phyloP scores from a whole-genome alignment of 805 yeast genomes.

The Candida verbasci region DNA sequence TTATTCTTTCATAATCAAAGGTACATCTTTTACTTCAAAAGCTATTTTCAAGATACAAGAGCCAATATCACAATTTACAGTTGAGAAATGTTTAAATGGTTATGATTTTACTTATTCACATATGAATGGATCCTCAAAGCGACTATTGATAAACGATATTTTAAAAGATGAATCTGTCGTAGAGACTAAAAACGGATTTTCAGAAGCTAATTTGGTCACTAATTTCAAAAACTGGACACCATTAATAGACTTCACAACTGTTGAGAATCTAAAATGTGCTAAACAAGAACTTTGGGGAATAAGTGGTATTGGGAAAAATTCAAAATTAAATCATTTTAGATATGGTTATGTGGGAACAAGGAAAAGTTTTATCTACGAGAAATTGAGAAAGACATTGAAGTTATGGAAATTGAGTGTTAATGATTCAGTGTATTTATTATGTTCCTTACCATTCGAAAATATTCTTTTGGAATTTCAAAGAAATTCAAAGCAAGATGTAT shows the following conservation, averaged over 20 bases:
- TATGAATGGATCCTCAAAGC: conserved; percentile 36
- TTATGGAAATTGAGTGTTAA: conserved; percentile 15
- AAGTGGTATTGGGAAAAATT: conserved; percentile 31
- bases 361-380: conserved; percentile 21
- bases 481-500: conserved; percentile 10
- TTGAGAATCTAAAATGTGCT: conserved; percentile 17
- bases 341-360: conserved; percentile 27
- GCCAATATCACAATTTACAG: conserved; percentile 28
- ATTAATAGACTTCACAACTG: conserved; percentile 34
- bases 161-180: neutral
- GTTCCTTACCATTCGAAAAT: conserved; percentile 37
- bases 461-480: conserved; percentile 27
- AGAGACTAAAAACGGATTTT: conserved; percentile 11
- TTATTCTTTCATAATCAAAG: conserved; percentile 23
- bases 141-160: conserved; percentile 24
- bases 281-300: conserved; percentile 42
- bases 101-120: conserved; percentile 35
- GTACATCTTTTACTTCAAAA: conserved; percentile 13
- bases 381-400: conserved; percentile 25
- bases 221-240: conserved; percentile 48
- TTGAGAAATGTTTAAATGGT: conserved; percentile 16
- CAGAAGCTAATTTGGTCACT: conserved; percentile 18
- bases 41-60: conserved; percentile 36
- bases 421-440: conserved; percentile 21
- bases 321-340: conserved; percentile 29